These are phyloP conservation scores for Cornus florida DNA, from an alignment of 148 eudicot species.

Conservation along the genomic window DNA sequence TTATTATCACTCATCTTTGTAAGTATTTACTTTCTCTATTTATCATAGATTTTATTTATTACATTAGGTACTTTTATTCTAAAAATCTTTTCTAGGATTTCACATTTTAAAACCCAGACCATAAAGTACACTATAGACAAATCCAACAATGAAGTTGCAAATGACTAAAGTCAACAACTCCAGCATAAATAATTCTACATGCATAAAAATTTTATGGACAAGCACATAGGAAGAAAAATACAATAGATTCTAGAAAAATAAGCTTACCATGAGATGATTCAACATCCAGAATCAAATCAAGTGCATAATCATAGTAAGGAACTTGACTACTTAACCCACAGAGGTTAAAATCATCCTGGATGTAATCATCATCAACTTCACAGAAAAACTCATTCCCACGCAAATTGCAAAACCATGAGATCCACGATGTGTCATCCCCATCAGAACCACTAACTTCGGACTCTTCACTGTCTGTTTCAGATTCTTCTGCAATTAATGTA, in stretches of 20 bases:
- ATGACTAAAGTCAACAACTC: not conserved
- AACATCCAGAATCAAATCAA: slow-evolving; percentile 35
- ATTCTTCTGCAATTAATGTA: slow-evolving; percentile 23
- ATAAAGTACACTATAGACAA: not conserved
- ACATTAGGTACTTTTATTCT: too few species aligned
- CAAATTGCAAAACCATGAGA: slow-evolving; percentile 39
- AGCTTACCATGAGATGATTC: slow-evolving; percentile 39
- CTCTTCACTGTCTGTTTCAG: slow-evolving; percentile 42
- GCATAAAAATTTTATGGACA: not conserved
- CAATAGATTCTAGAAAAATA: not conserved
- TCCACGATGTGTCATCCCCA: slow-evolving; percentile 39
- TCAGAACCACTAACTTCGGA: slow-evolving; percentile 40
- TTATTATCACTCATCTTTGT: too few species aligned
- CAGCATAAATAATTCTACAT: not conserved
- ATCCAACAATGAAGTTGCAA: not conserved
- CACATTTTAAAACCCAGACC: too few species aligned
- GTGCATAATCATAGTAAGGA: slow-evolving; percentile 43
- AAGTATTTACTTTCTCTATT: too few species aligned
- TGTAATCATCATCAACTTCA: slow-evolving; percentile 43
- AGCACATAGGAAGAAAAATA: not conserved
- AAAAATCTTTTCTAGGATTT: too few species aligned
- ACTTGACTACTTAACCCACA: slow-evolving; percentile 39
- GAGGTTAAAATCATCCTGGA: slow-evolving; percentile 38
- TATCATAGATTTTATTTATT: too few species aligned
- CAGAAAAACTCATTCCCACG: slow-evolving; percentile 41